Conservation (phyloP, 2,329 filamentous ascomycete genomes). For the Penicillium sp. region DNA sequence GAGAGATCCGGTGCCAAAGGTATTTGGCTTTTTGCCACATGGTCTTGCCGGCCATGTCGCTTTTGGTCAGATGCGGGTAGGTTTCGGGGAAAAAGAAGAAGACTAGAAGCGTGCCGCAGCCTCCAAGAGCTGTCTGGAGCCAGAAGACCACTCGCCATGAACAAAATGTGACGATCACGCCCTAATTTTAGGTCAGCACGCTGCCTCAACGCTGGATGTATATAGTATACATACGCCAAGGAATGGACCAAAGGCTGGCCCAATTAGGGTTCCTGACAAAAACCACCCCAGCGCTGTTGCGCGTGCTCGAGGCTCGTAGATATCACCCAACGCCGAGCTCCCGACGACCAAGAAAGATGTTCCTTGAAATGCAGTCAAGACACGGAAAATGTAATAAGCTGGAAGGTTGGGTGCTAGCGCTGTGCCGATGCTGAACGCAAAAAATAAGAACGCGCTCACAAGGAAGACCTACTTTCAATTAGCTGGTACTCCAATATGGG, state of each 20-base stretch:
- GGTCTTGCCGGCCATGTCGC: conserved; percentile 52
- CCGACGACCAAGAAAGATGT: conserved; percentile 67
- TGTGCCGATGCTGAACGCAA: conserved; percentile 61
- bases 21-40: conserved; percentile 43
- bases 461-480: conserved; percentile 45
- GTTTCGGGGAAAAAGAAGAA: conserved; percentile 65
- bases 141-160: conserved; percentile 70
- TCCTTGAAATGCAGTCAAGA: conserved; percentile 65
- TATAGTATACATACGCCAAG: conserved; percentile 24
- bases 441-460: conserved; percentile 55
- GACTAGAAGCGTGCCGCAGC: conserved; percentile 50
- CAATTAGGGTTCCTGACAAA: conserved; percentile 60
- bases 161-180: conserved; percentile 65
- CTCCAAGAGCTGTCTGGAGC: conserved; percentile 62
- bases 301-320: conserved; percentile 58
- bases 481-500: neutral
- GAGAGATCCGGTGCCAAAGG: conserved; percentile 58
- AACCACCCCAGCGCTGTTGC: conserved; percentile 69
- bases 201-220: neutral
- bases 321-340: conserved; percentile 59
- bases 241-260: conserved; percentile 55
- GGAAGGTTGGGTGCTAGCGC: conserved; percentile 62
- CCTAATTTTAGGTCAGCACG: conserved; percentile 50
- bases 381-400: conserved; percentile 64
- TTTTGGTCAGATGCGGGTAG: conserved; percentile 55